phyloP scores from a whole-genome alignment of 2,329 filamentous ascomycete species.

The Colletotrichum nymphaeae region DNA sequence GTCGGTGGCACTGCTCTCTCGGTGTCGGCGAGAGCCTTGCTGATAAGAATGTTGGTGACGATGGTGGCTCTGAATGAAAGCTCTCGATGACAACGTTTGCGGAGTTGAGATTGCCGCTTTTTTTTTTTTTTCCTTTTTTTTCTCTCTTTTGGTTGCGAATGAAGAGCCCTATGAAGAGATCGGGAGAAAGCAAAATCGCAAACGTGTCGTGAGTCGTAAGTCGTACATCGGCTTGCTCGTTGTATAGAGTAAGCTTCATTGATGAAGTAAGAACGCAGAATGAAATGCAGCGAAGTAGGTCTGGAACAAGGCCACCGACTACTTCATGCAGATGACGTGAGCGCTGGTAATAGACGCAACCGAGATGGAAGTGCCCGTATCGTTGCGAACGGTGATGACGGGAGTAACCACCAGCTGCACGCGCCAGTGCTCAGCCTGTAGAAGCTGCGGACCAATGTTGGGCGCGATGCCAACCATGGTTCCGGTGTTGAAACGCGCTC shows the following conservation, averaged over 20 bases:
- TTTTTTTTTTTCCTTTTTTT: background rate
- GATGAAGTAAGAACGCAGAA: background rate
- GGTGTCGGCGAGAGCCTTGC: background rate
- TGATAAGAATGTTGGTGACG: background rate
- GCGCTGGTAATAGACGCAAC: conserved; percentile 57
- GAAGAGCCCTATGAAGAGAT: background rate
- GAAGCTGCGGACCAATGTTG: conserved; percentile 49
- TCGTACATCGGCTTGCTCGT: background rate
- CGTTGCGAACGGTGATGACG: conserved; percentile 64
- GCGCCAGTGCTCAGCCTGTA: conserved; percentile 63
- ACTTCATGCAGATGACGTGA: conserved; percentile 60
- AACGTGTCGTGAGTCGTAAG: background rate
- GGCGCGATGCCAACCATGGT: conserved; percentile 61
- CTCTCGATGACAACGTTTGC: background rate
- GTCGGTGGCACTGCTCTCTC: background rate
- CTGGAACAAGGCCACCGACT: background rate
- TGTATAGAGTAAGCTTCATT: background rate
- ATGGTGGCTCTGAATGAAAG: background rate
- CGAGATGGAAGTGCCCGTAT: conserved; percentile 57
- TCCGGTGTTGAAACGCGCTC: conserved; percentile 59
- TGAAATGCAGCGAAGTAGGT: background rate
- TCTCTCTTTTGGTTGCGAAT: background rate
- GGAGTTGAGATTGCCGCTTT: background rate
- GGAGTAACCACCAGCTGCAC: conserved; percentile 67
- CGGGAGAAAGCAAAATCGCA: background rate